Conservation (phyloP, 768 basidiomycete genomes). For the Leccinum subtestaceum region DNA sequence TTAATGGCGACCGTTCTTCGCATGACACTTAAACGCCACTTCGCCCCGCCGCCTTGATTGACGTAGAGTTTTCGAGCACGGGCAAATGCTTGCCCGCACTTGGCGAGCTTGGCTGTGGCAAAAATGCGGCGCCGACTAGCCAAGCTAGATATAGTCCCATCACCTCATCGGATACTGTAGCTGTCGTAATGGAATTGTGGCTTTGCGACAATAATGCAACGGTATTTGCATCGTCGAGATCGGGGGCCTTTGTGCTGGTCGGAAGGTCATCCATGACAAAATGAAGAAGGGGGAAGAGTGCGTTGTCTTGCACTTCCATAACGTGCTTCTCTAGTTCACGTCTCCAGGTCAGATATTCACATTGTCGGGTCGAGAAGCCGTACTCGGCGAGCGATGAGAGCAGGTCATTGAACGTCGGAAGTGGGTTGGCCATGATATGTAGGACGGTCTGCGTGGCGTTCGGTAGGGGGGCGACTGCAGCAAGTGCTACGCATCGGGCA, state of each 20-base stretch:
- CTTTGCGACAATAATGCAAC: slow-evolving; percentile 49
- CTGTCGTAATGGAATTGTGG: slow-evolving; percentile 34
- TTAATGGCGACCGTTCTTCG: neutral
- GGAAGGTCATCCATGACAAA: slow-evolving; percentile 97
- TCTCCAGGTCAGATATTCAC: slow-evolving; percentile 92
- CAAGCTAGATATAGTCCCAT: slow-evolving; percentile 91
- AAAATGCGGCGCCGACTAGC: slow-evolving; percentile 83
- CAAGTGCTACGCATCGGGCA: slow-evolving; percentile 74
- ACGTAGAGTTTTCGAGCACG: slow-evolving; percentile 35
- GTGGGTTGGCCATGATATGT: slow-evolving; percentile 84
- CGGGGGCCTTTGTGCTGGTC: slow-evolving; percentile 91
- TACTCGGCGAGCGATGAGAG: slow-evolving; percentile 70
- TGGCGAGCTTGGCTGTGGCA: slow-evolving; percentile 50
- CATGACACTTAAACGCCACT: slow-evolving; percentile 36
- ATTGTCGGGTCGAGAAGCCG: slow-evolving; percentile 74
- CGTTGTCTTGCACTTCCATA: slow-evolving; percentile 92
- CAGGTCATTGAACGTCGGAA: slow-evolving; percentile 86
- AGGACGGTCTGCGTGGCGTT: slow-evolving; percentile 54
- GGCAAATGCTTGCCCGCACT: slow-evolving; percentile 49
- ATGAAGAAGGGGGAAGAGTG: slow-evolving; percentile 93
- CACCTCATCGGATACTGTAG: slow-evolving; percentile 70
- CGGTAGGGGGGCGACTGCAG: slow-evolving; percentile 60
- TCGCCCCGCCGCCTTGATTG: slow-evolving; percentile 64
- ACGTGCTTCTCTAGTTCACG: slow-evolving; percentile 92
- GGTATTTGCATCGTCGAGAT: slow-evolving; percentile 86